A percentile compares a stretch with the other conserved stretches of the same genome.
phyloP scores from a whole-genome alignment of 768 basidiomycete species.

The Russula compacta region DNA sequence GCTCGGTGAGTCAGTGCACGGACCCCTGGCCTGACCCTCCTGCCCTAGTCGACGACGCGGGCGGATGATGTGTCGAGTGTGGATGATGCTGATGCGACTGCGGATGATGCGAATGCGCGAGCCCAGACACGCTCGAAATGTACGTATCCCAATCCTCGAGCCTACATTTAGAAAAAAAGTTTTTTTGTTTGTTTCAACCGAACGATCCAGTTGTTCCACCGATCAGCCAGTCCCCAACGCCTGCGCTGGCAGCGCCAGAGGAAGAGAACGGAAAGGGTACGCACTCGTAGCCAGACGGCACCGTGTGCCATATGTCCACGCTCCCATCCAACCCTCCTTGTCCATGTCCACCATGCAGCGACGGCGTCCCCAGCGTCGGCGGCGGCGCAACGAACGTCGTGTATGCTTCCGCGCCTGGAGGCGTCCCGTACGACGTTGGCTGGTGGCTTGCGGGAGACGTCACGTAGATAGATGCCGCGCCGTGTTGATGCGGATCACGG shows the following conservation, averaged over 20 bases:
- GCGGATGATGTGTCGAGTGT: not conserved
- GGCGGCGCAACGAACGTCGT: not conserved
- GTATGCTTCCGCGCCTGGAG: not conserved
- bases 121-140: slow-evolving; percentile 14
- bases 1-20: not conserved
- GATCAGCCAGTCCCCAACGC: slow-evolving; percentile 7
- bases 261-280: slow-evolving; percentile 3
- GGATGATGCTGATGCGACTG: not conserved
- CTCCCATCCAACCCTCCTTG: slow-evolving; percentile 1
- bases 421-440: slow-evolving; percentile 1
- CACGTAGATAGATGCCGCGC: not conserved
- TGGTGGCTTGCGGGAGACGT: not conserved
- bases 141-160: slow-evolving; percentile 19
- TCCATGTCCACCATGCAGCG: not conserved
- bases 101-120: slow-evolving; percentile 8
- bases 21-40: slow-evolving; percentile 6
- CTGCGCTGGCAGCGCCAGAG: not conserved
- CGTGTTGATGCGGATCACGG: not conserved
- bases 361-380: not conserved
- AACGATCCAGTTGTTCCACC: not conserved
- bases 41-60: not conserved
- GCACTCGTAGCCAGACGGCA: slow-evolving; percentile 19
- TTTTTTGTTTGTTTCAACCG: no score
- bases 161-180: not conserved
- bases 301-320: slow-evolving; percentile 15